Base-by-base conservation (phyloP, 306 rosid genomes). In the Coriaria nepalensis region DNA sequence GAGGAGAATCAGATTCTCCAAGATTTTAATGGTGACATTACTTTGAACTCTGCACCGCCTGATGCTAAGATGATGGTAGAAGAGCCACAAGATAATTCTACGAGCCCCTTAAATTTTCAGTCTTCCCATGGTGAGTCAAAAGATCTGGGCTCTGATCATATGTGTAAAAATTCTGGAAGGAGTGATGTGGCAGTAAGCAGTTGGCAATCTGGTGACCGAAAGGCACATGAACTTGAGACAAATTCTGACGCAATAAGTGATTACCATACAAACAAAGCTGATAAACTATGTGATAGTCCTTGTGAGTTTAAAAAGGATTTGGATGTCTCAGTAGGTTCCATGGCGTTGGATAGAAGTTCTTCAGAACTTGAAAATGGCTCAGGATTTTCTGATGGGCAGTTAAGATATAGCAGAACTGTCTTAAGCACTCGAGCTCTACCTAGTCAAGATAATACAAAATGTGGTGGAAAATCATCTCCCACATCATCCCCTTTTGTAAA, bases 391-490 rank as follows among this genome's bases (percentile, higher is more conserved):
- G 83, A 73, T 59, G 82, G 77, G 76, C 71, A 62, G 59, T 67
- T 85, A 45, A 80, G 62, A 55, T 60, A 81, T 4, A 79, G 60
- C 52, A 68, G 65, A 52, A 60, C 56, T 46, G 49, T 66, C 13
- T 47, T 39, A 45, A 54, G 43, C 48, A 49, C 56, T 40, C 66
- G 58, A 53, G 66, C 62, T 39, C 10, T 65, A 40, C 70, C 63
- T 20, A 55, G 73, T 66, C 63, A 63, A 35, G 73, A 55, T 45
- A 90, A 78, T 73, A 43, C 67, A 37, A 47, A 36, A 10, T 52
- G 64, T 59, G 62, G 55, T 40, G 83, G 82, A 51, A 88, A 80
- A 66, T 57, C 77, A 33, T 69, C 79, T 53, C 74, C 70, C 35
- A 44, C 64, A 50, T 69, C 78, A 13, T 61, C 77, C 52, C 62